A percentile compares a stretch with the other conserved stretches of the same genome.
Conservation (phyloP, 2,329 filamentous ascomycete genomes). For the Fusarium acutatum region DNA sequence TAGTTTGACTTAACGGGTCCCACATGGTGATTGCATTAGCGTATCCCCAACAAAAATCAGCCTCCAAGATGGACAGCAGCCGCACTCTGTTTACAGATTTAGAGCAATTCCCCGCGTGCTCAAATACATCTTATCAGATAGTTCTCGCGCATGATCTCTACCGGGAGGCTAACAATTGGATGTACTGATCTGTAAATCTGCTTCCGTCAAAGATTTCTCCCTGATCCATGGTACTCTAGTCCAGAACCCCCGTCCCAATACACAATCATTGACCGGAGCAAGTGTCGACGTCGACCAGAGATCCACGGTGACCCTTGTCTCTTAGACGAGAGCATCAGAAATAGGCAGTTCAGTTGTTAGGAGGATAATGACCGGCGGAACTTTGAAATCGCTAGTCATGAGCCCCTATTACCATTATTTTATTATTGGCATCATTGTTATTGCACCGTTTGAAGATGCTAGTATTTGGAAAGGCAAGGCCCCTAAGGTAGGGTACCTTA, state of each 20-base stretch:
- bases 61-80: constrained; percentile 12
- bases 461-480: not conserved
- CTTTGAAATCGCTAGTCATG: constrained; percentile 1
- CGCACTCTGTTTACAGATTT: constrained; percentile 33
- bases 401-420: not conserved
- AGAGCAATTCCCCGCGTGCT: constrained; percentile 24
- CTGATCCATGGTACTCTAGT: constrained; percentile 7
- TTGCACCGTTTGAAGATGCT: not conserved
- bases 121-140: not conserved
- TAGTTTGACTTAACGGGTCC: constrained; percentile 17
- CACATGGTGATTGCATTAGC: constrained; percentile 40
- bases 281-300: constrained; percentile 30
- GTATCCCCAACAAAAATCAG: constrained; percentile 43
- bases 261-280: constrained; percentile 9
- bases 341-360: constrained; percentile 21
- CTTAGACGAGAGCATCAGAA: constrained; percentile 14
- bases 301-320: constrained; percentile 24
- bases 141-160: not conserved
- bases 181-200: not conserved
- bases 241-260: constrained; percentile 17
- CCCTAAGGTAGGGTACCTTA: not conserved
- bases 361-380: constrained; percentile 2
- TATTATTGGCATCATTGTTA: not conserved
- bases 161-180: not conserved
- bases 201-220: not conserved